phyloP scores from a whole-genome alignment of 768 basidiomycete species.

The Naganishia vaughanmartiniae region DNA sequence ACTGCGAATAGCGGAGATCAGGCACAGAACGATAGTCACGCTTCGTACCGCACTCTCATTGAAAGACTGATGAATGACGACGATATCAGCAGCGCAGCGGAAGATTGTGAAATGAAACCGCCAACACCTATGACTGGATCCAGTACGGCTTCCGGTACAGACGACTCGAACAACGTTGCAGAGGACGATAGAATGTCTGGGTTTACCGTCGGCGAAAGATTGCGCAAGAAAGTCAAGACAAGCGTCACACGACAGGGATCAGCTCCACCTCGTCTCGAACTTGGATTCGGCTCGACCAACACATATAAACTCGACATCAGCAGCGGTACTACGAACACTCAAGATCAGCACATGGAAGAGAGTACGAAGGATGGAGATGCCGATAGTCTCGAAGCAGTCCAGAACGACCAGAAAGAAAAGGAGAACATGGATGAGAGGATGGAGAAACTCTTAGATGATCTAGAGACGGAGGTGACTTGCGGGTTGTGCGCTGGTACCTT shows the following conservation, averaged over 20 bases:
- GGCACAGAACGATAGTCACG: not conserved
- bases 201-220: not conserved
- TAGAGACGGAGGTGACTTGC: slow-evolving; percentile 29
- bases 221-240: slow-evolving; percentile 5
- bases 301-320: not conserved
- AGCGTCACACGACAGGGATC: slow-evolving; percentile 9
- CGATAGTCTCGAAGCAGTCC: not conserved
- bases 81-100: too few relatives aligned
- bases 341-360: not conserved
- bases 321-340: not conserved
- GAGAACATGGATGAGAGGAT: not conserved
- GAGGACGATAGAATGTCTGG: too few relatives aligned
- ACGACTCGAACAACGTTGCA: too few relatives aligned
- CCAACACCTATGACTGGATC: too few relatives aligned
- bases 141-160: too few relatives aligned
- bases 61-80: too few relatives aligned
- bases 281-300: not conserved
- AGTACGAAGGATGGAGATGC: not conserved
- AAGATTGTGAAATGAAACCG: too few relatives aligned
- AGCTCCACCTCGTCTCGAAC: slow-evolving; percentile 21
- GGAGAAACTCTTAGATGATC: slow-evolving; percentile 22
- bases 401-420: not conserved
- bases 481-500: slow-evolving; percentile 29
- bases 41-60: too few relatives aligned
- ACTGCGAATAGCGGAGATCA: not conserved